Conservation (phyloP, 805 yeast genomes). For the Nakazawaea populi region DNA sequence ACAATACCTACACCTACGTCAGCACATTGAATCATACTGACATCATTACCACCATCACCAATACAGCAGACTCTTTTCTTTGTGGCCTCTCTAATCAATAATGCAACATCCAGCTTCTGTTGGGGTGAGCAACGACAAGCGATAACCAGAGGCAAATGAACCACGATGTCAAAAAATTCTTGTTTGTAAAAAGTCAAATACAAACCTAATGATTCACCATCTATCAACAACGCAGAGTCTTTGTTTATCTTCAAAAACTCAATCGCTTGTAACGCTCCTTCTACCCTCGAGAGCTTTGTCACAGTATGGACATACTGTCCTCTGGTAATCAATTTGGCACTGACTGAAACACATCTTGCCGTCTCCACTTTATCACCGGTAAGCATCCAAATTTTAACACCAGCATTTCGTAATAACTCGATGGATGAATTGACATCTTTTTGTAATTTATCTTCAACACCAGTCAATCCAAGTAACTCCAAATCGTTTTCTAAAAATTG, state of each 20-base stretch:
- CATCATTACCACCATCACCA: constrained; percentile 99
- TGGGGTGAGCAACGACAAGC: constrained; percentile 99
- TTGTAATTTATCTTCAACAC: constrained; percentile 95
- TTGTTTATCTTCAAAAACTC: constrained; percentile 62
- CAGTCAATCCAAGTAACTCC: constrained; percentile 87
- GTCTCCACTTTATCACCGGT: constrained; percentile 99
- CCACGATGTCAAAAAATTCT: constrained; percentile 75
- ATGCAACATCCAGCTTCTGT: constrained; percentile 94
- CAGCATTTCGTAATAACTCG: constrained; percentile 91
- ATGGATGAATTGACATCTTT: constrained; percentile 86
- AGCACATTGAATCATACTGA: constrained; percentile 97
- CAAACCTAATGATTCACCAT: constrained; percentile 83
- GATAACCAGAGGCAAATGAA: constrained; percentile 85
- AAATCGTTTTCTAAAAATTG: constrained; percentile 75
- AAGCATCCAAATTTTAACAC: constrained; percentile 97
- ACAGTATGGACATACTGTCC: constrained; percentile 92
- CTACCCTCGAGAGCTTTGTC: constrained; percentile 58
- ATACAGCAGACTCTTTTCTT: constrained; percentile 93
- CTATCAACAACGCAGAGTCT: constrained; percentile 77
- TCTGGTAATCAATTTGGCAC: constrained; percentile 85
- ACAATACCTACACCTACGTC: constrained; percentile 99
- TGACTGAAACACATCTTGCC: constrained; percentile 95
- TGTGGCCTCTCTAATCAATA: constrained; percentile 68
- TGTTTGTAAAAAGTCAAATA: constrained; percentile 56
- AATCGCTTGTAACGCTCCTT: constrained; percentile 65